A percentile compares a stretch with the other conserved stretches of the same genome.
Conservation (phyloP, 805 yeast genomes). For the Teunomyces panamensis region DNA sequence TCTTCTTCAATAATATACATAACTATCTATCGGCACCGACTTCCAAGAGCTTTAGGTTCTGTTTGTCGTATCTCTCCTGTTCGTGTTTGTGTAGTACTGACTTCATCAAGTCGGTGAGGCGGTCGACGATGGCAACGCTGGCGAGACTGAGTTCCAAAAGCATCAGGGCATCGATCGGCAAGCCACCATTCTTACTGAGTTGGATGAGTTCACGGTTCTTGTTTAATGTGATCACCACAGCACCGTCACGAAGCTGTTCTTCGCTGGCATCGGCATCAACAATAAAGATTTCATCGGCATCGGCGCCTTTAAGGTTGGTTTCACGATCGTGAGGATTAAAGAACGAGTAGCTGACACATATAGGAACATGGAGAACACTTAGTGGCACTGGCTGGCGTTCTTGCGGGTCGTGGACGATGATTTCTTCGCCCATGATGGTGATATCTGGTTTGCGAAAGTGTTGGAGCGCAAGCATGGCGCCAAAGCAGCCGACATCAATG, state of each 20-base stretch:
- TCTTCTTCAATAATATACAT: background rate
- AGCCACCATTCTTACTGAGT: constrained; percentile 84
- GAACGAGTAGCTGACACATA: constrained; percentile 86
- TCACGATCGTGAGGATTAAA: constrained; percentile 66
- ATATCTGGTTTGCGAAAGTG: constrained; percentile 86
- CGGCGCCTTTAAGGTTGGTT: constrained; percentile 67
- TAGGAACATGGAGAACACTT: constrained; percentile 83
- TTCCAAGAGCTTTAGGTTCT: constrained; percentile 31
- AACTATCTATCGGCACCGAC: constrained; percentile 32
- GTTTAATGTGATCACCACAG: constrained; percentile 80
- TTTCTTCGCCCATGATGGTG: constrained; percentile 45
- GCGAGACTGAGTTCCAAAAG: constrained; percentile 66
- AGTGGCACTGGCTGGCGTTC: constrained; percentile 88
- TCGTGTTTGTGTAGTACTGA: constrained; percentile 54
- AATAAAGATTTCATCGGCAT: constrained; percentile 56
- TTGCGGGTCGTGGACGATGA: constrained; percentile 64
- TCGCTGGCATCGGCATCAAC: constrained; percentile 78
- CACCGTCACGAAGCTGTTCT: constrained; percentile 73
- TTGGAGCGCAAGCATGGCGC: constrained; percentile 79
- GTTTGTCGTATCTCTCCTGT: constrained; percentile 38
- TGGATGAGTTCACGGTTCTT: constrained; percentile 91
- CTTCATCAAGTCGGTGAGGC: constrained; percentile 63
- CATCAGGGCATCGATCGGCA: constrained; percentile 70
- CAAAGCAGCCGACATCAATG: constrained; percentile 86
- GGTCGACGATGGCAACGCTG: constrained; percentile 63